Percentiles rank a stretch among this genome's conserved stretches.
Conservation (phyloP, 768 basidiomycete genomes). For the Lanmaoa pseudosensibilis region DNA sequence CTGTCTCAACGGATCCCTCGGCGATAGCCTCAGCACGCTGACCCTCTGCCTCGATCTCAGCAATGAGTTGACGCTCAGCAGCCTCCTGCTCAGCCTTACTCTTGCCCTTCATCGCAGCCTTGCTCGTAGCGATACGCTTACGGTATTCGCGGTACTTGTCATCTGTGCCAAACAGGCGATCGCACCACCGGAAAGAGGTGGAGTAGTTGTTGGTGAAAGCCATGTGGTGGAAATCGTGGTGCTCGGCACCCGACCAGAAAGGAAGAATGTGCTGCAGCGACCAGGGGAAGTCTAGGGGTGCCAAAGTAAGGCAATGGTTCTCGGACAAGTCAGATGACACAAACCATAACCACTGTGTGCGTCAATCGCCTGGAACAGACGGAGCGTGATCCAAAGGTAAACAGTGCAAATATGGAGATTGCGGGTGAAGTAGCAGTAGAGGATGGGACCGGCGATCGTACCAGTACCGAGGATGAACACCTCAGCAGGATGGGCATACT, state of each 20-base stretch:
- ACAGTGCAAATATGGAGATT: conserved; percentile 88
- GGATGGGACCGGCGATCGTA: conserved; percentile 83
- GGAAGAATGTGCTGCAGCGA: conserved; percentile 88
- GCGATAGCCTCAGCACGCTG: conserved; percentile 63
- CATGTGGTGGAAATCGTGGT: conserved; percentile 99
- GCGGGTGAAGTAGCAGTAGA: conserved; percentile 76
- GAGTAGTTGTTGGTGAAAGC: conserved; percentile 92
- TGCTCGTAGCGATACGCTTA: conserved; percentile 60
- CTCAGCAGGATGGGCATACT: conserved; percentile 97
- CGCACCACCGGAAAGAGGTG: conserved; percentile 94
- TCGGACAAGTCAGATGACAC: conserved; percentile 22
- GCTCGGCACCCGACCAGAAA: conserved; percentile 97
- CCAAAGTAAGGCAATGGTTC: background rate
- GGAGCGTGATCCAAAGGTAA: conserved; percentile 90
- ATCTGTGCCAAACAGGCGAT: conserved; percentile 88
- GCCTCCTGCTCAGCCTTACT: conserved; percentile 51
- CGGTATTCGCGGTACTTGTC: conserved; percentile 84
- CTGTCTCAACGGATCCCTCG: conserved; percentile 27
- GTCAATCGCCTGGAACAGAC: conserved; percentile 96
- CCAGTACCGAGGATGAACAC: conserved; percentile 93
- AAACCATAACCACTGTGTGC: conserved; percentile 94
- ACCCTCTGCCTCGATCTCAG: conserved; percentile 74
- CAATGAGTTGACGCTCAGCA: conserved; percentile 62
- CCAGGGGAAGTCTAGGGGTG: conserved; percentile 87
- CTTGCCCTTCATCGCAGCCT: conserved; percentile 53